Evolutionary conservation across 2,329 filamentous ascomycete species (phyloP).

Genomic region (Diplodia seriata): DNA sequence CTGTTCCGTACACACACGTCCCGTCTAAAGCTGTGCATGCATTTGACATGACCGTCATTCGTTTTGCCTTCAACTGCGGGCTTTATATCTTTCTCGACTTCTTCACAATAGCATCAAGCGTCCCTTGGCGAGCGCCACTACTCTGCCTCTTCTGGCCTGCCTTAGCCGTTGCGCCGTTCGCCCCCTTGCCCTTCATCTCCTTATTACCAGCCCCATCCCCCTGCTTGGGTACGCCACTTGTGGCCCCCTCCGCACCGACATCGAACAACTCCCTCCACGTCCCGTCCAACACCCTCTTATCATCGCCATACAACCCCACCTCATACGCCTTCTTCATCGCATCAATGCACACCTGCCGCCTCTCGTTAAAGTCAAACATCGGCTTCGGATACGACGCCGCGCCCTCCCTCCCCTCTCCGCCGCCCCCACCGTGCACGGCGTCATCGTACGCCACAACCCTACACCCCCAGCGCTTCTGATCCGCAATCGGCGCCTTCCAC

Average conservation of each 20-base stretch:
- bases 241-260: slow-evolving; percentile 55
- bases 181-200: background rate
- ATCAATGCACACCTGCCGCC: slow-evolving; percentile 67
- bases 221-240: slow-evolving; percentile 51
- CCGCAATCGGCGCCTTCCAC: slow-evolving; percentile 72
- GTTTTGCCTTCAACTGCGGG: background rate
- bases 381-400: slow-evolving; percentile 69
- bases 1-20: no score
- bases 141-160: slow-evolving; percentile 25
- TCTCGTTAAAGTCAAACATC: slow-evolving; percentile 76
- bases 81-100: slow-evolving; percentile 30
- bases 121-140: slow-evolving; percentile 17
- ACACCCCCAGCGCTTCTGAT: slow-evolving; percentile 73
- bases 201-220: background rate
- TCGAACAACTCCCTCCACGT: slow-evolving; percentile 60
- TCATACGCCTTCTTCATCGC: slow-evolving; percentile 75
- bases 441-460: slow-evolving; percentile 58
- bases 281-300: slow-evolving; percentile 67
- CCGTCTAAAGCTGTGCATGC: no score
- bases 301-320: slow-evolving; percentile 69
- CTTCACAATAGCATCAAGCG: slow-evolving; percentile 34
- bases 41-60: background rate
- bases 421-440: slow-evolving; percentile 41
- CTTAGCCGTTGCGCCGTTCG: background rate
- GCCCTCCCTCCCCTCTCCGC: slow-evolving; percentile 33